A percentile compares a stretch with the other conserved stretches of the same genome.
These are phyloP conservation scores for Ganoderma meredithae DNA, from an alignment of 1,284 basidiomycete genomes.

Conservation along the genomic window DNA sequence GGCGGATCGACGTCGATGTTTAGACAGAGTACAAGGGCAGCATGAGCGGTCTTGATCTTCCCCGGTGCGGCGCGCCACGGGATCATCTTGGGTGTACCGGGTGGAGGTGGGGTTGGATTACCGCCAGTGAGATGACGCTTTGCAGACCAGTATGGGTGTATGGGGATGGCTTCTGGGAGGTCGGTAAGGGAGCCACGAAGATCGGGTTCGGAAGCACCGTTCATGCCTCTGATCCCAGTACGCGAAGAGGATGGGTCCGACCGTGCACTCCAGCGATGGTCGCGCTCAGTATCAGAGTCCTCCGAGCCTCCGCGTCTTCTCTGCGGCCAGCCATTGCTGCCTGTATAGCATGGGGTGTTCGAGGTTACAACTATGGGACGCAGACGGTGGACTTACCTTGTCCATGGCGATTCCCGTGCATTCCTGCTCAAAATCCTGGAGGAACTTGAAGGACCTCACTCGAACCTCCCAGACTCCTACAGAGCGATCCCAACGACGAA, in stretches of 20 bases:
- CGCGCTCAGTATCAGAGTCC: conserved; percentile 57
- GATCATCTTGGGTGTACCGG: conserved; percentile 68
- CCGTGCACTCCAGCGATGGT: conserved; percentile 48
- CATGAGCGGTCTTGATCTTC: conserved; percentile 91
- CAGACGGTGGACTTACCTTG: conserved; percentile 26
- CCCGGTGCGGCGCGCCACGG: conserved; percentile 85
- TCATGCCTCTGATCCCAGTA: conserved; percentile 38
- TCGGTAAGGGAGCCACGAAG: conserved; percentile 49
- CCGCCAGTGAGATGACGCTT: conserved; percentile 91
- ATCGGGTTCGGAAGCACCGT: conserved; percentile 44
- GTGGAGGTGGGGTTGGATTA: conserved; percentile 76
- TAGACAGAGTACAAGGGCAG: conserved; percentile 93
- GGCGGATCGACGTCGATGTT: conserved; percentile 99
- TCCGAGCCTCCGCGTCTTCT: conserved; percentile 41
- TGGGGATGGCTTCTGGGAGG: conserved; percentile 60
- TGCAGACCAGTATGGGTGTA: conserved; percentile 80
- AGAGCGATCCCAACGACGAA: conserved; percentile 4
- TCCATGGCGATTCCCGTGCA: conserved; percentile 32
- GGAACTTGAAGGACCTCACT: neutral
- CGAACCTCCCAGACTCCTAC: conserved; percentile 16
- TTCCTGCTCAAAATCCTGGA: conserved; percentile 14
- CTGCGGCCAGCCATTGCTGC: conserved; percentile 30
- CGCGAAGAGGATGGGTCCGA: conserved; percentile 53
- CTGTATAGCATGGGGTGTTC: conserved; percentile 17
- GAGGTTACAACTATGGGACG: neutral